Conservation (phyloP, 2,329 filamentous ascomycete genomes). For the Nemania diffusa region DNA sequence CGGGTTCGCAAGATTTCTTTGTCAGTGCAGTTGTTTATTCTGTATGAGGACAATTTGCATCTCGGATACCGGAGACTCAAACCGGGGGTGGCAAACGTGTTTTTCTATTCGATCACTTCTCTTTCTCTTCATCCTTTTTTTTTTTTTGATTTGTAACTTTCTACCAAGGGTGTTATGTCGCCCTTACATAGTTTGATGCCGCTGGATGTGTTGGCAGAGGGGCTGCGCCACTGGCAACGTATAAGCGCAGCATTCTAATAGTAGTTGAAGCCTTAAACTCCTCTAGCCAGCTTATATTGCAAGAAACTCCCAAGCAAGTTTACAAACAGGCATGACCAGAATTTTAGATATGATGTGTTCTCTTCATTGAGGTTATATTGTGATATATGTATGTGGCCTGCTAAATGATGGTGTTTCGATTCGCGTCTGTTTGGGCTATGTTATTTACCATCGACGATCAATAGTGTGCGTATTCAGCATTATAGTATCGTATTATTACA, state of each 20-base stretch:
- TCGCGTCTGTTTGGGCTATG: too few relatives aligned
- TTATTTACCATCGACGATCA: too few relatives aligned
- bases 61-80: conserved; percentile 17
- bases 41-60: conserved; percentile 37
- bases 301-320: not conserved
- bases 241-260: conserved; percentile 25
- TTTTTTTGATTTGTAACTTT: not conserved
- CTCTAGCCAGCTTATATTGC: not conserved
- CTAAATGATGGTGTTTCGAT: too few relatives aligned
- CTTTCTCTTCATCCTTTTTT: not conserved
- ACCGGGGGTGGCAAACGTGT: conserved; percentile 20
- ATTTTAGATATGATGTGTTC: not conserved
- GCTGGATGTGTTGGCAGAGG: not conserved
- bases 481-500: too few relatives aligned
- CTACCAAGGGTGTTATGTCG: not conserved
- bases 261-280: not conserved
- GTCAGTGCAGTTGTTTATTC: not conserved
- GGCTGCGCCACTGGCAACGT: conserved; percentile 17
- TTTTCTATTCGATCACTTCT: conserved; percentile 3
- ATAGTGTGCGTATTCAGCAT: too few relatives aligned
- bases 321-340: not conserved
- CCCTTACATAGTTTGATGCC: not conserved
- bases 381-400: not conserved
- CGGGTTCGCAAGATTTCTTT: not conserved
- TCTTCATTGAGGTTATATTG: not conserved